These are phyloP conservation scores for Lachnellula suecica DNA, from an alignment of 2,329 filamentous ascomycete genomes.

Conservation along the genomic window DNA sequence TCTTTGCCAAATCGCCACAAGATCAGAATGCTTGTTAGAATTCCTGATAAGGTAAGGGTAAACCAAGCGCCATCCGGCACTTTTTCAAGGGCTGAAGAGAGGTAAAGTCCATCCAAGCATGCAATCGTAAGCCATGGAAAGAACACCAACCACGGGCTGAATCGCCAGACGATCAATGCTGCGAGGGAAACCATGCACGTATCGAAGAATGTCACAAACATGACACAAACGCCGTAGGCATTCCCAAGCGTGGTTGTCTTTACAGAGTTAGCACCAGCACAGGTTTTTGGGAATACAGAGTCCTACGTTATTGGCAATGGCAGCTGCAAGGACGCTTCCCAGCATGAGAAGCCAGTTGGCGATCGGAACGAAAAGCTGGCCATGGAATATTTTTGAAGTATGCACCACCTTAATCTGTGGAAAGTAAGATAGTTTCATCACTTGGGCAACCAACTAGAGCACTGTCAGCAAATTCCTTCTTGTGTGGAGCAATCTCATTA, in stretches of 20 bases:
- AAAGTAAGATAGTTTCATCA: conserved; percentile 73
- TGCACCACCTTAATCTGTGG: conserved; percentile 73
- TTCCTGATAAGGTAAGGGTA: conserved; percentile 61
- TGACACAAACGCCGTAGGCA: conserved; percentile 43
- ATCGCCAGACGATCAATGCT: conserved; percentile 69
- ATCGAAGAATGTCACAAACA: background rate
- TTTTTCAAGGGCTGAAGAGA: conserved; percentile 69
- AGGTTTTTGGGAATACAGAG: background rate
- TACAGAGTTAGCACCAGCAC: conserved; percentile 5
- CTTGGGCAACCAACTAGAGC: conserved; percentile 58
- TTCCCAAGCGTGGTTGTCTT: conserved; percentile 69
- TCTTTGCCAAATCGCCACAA: conserved; percentile 80
- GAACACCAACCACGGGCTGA: conserved; percentile 58
- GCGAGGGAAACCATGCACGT: conserved; percentile 72
- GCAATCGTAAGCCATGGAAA: conserved; percentile 62
- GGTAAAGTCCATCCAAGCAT: conserved; percentile 64
- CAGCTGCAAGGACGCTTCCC: conserved; percentile 69
- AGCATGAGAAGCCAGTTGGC: conserved; percentile 77
- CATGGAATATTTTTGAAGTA: conserved; percentile 67
- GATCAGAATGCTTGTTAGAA: conserved; percentile 64
- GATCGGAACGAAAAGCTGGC: conserved; percentile 73
- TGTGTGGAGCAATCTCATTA: conserved; percentile 2
- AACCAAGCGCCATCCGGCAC: conserved; percentile 79
- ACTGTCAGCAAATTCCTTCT: background rate
- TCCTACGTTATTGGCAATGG: conserved; percentile 67